phyloP scores from a whole-genome alignment of 768 basidiomycete genomes.

The Rubroboletus pulcherrimus region DNA sequence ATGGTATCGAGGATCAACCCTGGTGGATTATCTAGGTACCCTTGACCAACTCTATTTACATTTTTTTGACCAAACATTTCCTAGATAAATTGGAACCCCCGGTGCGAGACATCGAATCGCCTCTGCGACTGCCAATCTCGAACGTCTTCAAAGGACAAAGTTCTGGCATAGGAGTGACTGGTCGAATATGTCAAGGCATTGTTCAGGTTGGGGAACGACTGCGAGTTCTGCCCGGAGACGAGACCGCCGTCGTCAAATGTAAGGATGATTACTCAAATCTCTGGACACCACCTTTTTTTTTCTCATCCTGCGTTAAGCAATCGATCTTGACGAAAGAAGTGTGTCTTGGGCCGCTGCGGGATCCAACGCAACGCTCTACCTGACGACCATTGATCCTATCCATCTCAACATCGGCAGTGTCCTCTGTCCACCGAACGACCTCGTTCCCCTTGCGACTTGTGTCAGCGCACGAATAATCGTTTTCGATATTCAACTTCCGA shows the following conservation, averaged over 20 bases:
- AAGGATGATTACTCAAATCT: constrained; percentile 12
- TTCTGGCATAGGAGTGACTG: constrained; percentile 73
- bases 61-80: background rate
- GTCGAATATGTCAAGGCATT: constrained; percentile 81
- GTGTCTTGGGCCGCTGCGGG: constrained; percentile 90
- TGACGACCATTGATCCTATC: constrained; percentile 81
- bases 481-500: constrained; percentile 88
- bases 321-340: constrained; percentile 75
- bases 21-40: constrained; percentile 79
- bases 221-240: constrained; percentile 88
- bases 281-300: background rate
- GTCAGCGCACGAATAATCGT: constrained; percentile 90
- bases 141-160: constrained; percentile 93
- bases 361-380: constrained; percentile 79
- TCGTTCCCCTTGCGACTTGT: constrained; percentile 69
- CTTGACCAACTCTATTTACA: background rate
- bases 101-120: constrained; percentile 64
- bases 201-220: constrained; percentile 90
- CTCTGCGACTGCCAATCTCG: constrained; percentile 84
- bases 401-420: constrained; percentile 87
- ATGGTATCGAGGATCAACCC: constrained; percentile 87
- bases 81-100: constrained; percentile 83
- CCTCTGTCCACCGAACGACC: constrained; percentile 68
- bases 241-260: constrained; percentile 77
- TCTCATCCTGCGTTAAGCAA: constrained; percentile 53